Evolutionary conservation across 768 basidiomycete species (phyloP), one percentile per base, ranked within the genome.

Genomic region (Rhodotorula babjevae): DNA sequence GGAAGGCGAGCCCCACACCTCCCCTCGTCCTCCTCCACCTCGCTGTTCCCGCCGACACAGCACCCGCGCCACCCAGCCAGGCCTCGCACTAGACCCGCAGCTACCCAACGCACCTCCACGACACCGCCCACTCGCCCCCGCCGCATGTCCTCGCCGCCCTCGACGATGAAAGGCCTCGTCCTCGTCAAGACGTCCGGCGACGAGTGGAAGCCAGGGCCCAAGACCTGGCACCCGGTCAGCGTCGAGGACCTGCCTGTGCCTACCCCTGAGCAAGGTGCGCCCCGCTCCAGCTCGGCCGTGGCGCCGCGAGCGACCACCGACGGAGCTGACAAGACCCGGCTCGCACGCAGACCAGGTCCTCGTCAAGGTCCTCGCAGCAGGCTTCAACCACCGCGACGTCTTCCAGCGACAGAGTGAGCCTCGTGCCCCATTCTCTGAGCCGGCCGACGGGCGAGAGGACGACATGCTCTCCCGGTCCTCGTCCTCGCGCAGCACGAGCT

Each of bases 331-430:
- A 6, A 6, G 47, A 49, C 19, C 2, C 21, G 19, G 21, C 14
- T 46, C 44, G 44, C 14, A 46, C 86, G 4, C 83, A 91, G 79
- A 80, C 90, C 63, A 83, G 44, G 70, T 77, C 23, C 75, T 78
- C 61, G 71, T 78, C 72, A 78, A 76, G 59, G 44, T 77, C 8
- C 53, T 82, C 29, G 89, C 90, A 23, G 89, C 84, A 0, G 87
- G 85, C 25, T 90, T 90, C 83, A 93, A 93, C 79, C 90, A 88
- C 77, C 84, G 88, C 86, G 27, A 85, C 82, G 65, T 79, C 25
- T 85, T 87, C 27, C 84, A 89, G 18, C 69, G 78, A 25, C 78
- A 79, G 55, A 65, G 75, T 77, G 25, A 25, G 50, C 7, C 50
- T 25, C n/a, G n/a, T n/a, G 7, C 8, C 47, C 7, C 3, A 49